A percentile compares a stretch with the other conserved stretches of the same genome.
Evolutionary conservation across 768 basidiomycete genomes (phyloP).

Genomic region (Macrolepiota dolichaula): DNA sequence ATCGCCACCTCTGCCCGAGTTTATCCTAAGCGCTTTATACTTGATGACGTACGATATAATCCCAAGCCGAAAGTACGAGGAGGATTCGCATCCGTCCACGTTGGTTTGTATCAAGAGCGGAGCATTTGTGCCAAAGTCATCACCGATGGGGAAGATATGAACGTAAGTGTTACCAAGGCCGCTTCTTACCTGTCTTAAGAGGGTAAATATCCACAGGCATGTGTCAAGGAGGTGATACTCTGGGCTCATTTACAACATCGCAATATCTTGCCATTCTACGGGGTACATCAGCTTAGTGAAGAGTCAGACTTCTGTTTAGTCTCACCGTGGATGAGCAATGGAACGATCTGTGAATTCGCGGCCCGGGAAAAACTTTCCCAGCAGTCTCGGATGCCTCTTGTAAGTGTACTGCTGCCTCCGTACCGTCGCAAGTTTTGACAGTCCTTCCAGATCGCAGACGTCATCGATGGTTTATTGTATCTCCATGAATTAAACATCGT

Average conservation of each 20-base stretch:
- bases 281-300: slow-evolving; percentile 19
- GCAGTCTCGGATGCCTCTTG: slow-evolving; percentile 14
- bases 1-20: neutral
- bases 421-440: neutral
- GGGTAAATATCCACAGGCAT: neutral
- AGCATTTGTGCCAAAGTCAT: neutral
- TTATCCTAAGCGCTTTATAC: neutral
- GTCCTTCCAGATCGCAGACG: neutral
- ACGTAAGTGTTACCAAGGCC: neutral
- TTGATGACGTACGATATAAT: neutral
- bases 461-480: neutral
- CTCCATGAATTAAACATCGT: neutral
- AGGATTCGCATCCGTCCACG: neutral
- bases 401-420: neutral
- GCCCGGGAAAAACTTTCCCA: neutral
- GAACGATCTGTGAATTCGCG: slow-evolving; percentile 15
- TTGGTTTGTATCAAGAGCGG: neutral
- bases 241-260: slow-evolving; percentile 31
- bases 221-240: slow-evolving; percentile 22
- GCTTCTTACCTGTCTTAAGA: neutral
- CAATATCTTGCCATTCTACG: slow-evolving; percentile 34
- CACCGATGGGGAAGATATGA: neutral
- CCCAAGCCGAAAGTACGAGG: neutral
- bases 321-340: slow-evolving; percentile 20
- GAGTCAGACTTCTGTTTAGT: slow-evolving; percentile 13